Evolutionary conservation across 2,329 filamentous ascomycete genomes (phyloP).

Genomic region (Penicillium verrucosum): DNA sequence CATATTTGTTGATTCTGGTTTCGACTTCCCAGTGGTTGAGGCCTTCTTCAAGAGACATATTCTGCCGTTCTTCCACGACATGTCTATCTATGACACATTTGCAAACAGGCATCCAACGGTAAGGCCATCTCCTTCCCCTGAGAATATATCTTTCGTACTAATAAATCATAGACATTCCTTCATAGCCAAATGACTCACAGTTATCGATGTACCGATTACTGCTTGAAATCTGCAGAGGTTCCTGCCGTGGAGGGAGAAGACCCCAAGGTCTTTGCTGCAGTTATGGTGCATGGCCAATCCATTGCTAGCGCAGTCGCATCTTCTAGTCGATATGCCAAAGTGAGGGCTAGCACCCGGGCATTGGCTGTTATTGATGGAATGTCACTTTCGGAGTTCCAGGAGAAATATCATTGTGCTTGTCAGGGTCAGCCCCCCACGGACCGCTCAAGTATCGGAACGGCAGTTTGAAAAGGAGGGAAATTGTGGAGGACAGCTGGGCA

Average conservation of each 20-base stretch:
- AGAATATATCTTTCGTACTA: background rate
- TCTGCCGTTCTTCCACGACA: conserved; percentile 76
- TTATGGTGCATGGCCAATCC: conserved; percentile 71
- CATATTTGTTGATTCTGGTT: conserved; percentile 83
- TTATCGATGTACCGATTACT: conserved; percentile 63
- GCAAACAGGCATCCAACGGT: conserved; percentile 78
- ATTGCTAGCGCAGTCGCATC: conserved; percentile 60
- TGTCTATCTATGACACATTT: conserved; percentile 81
- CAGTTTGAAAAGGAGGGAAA: conserved; percentile 21
- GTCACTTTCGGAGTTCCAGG: conserved; percentile 57
- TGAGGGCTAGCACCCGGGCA: conserved; percentile 47
- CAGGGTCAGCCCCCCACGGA: conserved; percentile 11
- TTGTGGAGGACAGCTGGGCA: background rate
- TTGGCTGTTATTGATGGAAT: conserved; percentile 48
- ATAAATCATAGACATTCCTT: conserved; percentile 57
- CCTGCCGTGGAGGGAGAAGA: conserved; percentile 45
- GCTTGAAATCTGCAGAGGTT: conserved; percentile 47
- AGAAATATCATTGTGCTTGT: conserved; percentile 64
- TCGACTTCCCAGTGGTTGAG: conserved; percentile 70
- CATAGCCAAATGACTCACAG: conserved; percentile 60
- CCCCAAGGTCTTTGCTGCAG: conserved; percentile 60
- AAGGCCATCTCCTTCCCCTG: conserved; percentile 15
- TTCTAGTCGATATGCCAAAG: conserved; percentile 70
- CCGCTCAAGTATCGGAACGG: conserved; percentile 27
- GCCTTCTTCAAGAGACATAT: conserved; percentile 74